These are phyloP conservation scores for Citrus reticulata DNA, from an alignment of 345 rosid species.

Conservation along the genomic window DNA sequence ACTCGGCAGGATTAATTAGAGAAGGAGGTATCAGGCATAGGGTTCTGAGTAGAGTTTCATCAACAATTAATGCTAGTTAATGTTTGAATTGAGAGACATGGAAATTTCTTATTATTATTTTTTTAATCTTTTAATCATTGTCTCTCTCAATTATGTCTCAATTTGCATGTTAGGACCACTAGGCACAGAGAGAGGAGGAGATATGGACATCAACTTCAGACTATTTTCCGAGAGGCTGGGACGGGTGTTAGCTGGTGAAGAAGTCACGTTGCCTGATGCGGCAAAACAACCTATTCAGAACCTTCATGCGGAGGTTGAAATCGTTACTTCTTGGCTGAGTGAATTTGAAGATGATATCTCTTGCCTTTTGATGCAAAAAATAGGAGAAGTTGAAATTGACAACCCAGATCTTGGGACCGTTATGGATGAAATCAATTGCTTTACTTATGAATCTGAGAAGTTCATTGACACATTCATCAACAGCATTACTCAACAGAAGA, in stretches of 20 bases:
- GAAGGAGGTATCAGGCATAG: too few relatives aligned
- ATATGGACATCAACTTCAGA: neutral
- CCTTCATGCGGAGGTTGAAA: neutral
- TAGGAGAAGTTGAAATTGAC: too few relatives aligned
- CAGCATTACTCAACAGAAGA: neutral
- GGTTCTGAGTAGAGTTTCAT: too few relatives aligned
- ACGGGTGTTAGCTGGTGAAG: neutral
- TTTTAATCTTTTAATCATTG: too few relatives aligned
- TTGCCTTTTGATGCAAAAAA: neutral
- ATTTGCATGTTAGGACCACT: too few relatives aligned
- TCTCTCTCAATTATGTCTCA: too few relatives aligned
- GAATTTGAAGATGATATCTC: neutral
- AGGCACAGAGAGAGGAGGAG: too few relatives aligned
- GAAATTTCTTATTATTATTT: too few relatives aligned
- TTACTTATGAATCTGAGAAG: neutral
- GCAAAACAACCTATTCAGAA: neutral
- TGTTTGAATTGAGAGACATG: too few relatives aligned
- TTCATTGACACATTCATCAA: neutral
- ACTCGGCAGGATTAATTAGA: too few relatives aligned
- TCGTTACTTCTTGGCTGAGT: neutral
- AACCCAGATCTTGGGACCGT: neutral
- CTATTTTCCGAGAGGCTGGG: neutral
- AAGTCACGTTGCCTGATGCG: neutral
- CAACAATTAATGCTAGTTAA: too few relatives aligned
- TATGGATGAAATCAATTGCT: neutral